A percentile compares a stretch with the other conserved stretches of the same genome.
Evolutionary conservation across 2,329 filamentous ascomycete species (phyloP).

Genomic region (Neofusicoccum parvum): DNA sequence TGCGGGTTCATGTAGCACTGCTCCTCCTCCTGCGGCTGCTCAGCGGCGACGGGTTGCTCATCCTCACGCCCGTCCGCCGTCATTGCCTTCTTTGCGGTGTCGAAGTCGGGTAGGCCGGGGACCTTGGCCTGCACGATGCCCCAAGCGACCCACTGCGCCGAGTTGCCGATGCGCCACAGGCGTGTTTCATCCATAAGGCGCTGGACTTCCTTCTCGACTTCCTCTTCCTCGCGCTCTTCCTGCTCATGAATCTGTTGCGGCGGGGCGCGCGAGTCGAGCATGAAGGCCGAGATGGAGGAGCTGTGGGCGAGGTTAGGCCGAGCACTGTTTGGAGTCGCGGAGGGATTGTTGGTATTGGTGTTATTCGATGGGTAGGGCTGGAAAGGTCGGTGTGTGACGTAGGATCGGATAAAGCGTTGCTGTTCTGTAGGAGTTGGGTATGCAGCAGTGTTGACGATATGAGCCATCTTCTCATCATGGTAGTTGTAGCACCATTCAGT

Average conservation of each 20-base stretch:
- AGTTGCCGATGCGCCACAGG: conserved; percentile 86
- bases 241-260: conserved; percentile 39
- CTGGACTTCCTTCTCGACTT: conserved; percentile 67
- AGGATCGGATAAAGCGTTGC: conserved; percentile 79
- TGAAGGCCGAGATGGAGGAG: conserved; percentile 62
- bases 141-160: conserved; percentile 92
- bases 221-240: conserved; percentile 59
- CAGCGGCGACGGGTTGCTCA: conserved; percentile 21
- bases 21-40: conserved; percentile 26
- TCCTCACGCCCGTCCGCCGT: background rate
- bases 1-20: conserved; percentile 19
- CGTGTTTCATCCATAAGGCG: conserved; percentile 76
- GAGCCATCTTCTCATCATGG: conserved; percentile 68
- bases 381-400: conserved; percentile 71
- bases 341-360: conserved; percentile 34
- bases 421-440: conserved; percentile 86
- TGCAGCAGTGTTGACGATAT: conserved; percentile 65
- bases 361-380: conserved; percentile 31
- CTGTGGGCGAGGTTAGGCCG: conserved; percentile 33
- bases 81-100: conserved; percentile 27
- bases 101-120: conserved; percentile 65
- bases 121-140: conserved; percentile 94
- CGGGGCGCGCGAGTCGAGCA: conserved; percentile 66
- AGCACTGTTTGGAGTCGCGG: conserved; percentile 30
- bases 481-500: conserved; percentile 99